A percentile compares a stretch with the other conserved stretches of the same genome.
These are phyloP conservation scores for Lithohypha guttulata DNA, from an alignment of 2,329 filamentous ascomycete genomes.

Conservation along the genomic window DNA sequence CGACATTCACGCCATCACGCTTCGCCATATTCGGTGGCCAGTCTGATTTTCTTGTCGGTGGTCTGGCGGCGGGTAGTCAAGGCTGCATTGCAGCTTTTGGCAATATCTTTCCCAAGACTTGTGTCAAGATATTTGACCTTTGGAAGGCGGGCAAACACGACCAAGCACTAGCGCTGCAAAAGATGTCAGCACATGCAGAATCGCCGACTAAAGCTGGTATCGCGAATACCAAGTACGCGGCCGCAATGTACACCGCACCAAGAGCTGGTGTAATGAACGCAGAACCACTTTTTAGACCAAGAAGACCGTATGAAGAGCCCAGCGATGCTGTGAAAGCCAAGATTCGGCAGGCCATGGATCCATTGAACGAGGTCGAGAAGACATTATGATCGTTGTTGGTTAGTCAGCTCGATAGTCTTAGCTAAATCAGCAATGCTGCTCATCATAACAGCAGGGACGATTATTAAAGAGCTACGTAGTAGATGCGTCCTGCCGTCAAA, in stretches of 20 bases:
- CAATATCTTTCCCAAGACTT: conserved; percentile 46
- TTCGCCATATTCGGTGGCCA: conserved; percentile 65
- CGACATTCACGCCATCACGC: conserved; percentile 40
- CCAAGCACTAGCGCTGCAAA: conserved; percentile 52
- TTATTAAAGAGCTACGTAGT: too few relatives aligned
- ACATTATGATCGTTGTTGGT: too few relatives aligned
- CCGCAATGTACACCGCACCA: conserved; percentile 48
- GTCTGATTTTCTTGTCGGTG: conserved; percentile 56
- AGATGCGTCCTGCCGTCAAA: too few relatives aligned
- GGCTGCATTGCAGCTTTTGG: conserved; percentile 50
- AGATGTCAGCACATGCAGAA: conserved; percentile 54
- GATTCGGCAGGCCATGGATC: conserved; percentile 28
- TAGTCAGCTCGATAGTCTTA: too few relatives aligned
- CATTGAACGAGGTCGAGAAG: conserved; percentile 12
- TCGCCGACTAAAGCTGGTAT: conserved; percentile 56
- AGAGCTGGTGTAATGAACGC: conserved; percentile 50
- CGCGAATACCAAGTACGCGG: conserved; percentile 58
- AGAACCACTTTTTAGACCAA: conserved; percentile 44
- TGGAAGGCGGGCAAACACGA: conserved; percentile 46
- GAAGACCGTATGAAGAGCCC: conserved; percentile 49
- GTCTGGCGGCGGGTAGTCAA: conserved; percentile 41
- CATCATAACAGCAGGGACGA: too few relatives aligned
- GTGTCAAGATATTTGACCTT: conserved; percentile 50
- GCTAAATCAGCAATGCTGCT: too few relatives aligned
- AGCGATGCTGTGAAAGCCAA: conserved; percentile 35